A percentile compares a stretch with the other conserved stretches of the same genome.
These are phyloP conservation scores for Platismatia glauca DNA, from an alignment of 495 filamentous ascomycete genomes.

Conservation along the genomic window DNA sequence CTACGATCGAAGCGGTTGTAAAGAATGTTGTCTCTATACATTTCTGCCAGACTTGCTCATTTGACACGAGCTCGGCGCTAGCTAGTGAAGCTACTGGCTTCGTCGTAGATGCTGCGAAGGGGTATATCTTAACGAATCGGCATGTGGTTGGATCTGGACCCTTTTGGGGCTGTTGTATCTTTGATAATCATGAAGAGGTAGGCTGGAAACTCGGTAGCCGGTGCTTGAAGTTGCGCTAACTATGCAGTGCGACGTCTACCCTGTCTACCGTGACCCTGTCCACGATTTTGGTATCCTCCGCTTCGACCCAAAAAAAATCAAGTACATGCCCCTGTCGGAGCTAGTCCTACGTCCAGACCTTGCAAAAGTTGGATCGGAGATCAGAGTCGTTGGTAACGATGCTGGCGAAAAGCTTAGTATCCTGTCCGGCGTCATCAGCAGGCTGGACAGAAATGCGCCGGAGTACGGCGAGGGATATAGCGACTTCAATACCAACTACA, in stretches of 20 bases:
- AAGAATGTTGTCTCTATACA: constrained; percentile 92
- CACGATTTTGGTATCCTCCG: constrained; percentile 97
- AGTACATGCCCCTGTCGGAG: constrained; percentile 83
- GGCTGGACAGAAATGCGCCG: constrained; percentile 89
- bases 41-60: constrained; percentile 97
- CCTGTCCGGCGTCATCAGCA: constrained; percentile 91
- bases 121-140: constrained; percentile 81
- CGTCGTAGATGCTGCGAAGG: constrained; percentile 90
- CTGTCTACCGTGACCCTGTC: constrained; percentile 97
- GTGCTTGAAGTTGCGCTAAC: constrained; percentile 18
- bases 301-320: constrained; percentile 90
- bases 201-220: constrained; percentile 15
- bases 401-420: constrained; percentile 98
- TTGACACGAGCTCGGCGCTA: constrained; percentile 89
- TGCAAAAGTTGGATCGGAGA: constrained; percentile 82
- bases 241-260: constrained; percentile 80
- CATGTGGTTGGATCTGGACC: constrained; percentile 96
- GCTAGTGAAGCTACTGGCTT: constrained; percentile 95
- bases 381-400: constrained; percentile 96
- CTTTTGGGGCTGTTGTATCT: constrained; percentile 96
- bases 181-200: constrained; percentile 93
- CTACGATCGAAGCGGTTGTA: constrained; percentile 87
- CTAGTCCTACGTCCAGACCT: constrained; percentile 79
- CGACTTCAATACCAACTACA: constrained; percentile 99
- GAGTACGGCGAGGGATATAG: constrained; percentile 98